A percentile compares a stretch with the other conserved stretches of the same genome.
These are phyloP conservation scores for Mycena capillaripes DNA, from an alignment of 768 basidiomycete species.

Conservation along the genomic window DNA sequence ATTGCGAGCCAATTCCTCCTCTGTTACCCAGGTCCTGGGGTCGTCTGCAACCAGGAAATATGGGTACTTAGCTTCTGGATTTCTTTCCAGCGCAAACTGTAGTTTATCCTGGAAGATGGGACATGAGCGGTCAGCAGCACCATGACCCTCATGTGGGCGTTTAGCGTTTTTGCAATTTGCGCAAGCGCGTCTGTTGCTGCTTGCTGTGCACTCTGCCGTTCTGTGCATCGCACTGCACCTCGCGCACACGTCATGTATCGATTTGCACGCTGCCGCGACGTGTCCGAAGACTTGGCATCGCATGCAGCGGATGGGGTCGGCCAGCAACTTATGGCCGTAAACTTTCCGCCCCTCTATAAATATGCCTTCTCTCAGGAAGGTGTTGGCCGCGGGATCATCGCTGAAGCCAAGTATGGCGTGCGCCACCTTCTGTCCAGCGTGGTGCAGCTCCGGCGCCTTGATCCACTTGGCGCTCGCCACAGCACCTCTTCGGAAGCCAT, in stretches of 20 bases:
- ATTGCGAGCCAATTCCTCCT: neutral
- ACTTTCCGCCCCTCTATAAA: slow-evolving; percentile 35
- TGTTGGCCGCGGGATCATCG: slow-evolving; percentile 31
- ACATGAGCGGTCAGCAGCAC: slow-evolving; percentile 44
- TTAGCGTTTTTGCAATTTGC: slow-evolving; percentile 40
- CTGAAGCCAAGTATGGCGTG: slow-evolving; percentile 29
- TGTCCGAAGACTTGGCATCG: slow-evolving; percentile 35
- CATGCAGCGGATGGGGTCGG: slow-evolving; percentile 35
- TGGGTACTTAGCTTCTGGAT: slow-evolving; percentile 36
- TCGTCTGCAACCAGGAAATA: slow-evolving; percentile 32
- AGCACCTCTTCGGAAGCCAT: neutral
- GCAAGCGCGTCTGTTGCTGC: slow-evolving; percentile 31
- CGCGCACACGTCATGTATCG: slow-evolving; percentile 27
- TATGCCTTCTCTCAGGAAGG: slow-evolving; percentile 12
- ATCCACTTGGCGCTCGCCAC: slow-evolving; percentile 44
- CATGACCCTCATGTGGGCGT: slow-evolving; percentile 39
- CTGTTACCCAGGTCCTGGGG: slow-evolving; percentile 17
- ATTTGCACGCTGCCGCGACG: slow-evolving; percentile 34
- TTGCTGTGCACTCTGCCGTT: slow-evolving; percentile 34
- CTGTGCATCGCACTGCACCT: slow-evolving; percentile 38
- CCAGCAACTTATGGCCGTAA: slow-evolving; percentile 22
- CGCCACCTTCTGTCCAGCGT: slow-evolving; percentile 28
- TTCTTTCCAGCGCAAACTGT: slow-evolving; percentile 8
- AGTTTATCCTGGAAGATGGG: slow-evolving; percentile 33
- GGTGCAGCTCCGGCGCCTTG: slow-evolving; percentile 38